Base-by-base conservation (phyloP, 2,329 filamentous ascomycete genomes). In the Cryphonectria carpinicola region DNA sequence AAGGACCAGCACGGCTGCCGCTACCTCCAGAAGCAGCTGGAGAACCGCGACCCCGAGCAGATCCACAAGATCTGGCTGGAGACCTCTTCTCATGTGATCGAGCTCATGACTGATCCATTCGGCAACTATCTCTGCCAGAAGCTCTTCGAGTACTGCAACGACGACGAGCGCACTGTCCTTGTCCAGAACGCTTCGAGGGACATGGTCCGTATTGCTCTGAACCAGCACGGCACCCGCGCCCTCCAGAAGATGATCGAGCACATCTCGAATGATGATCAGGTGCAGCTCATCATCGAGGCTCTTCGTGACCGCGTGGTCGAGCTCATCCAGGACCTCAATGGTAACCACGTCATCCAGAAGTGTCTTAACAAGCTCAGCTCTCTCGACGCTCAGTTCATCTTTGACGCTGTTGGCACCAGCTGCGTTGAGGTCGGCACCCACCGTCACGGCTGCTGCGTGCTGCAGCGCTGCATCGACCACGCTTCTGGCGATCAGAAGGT, bases 51-150 rank as follows among this genome's bases (percentile, higher is more conserved):
- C 75, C 88, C 92, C 6, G 92, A 95, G 39, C 89, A 97, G 77
- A 88, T 98, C 66, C 92, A 97, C 80, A 90, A 95, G 85, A 98
- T 99, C 80, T 99, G 97, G 86, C 86, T 91, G 41, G 96, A 99
- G 85, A 97, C 95, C 67, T 94, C 95, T 79, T 88, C 92, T 78
- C 94, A 98, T 80, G 95, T 99, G 76, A 91, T 97, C 74, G 96
- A 99, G 84, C 87, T 99, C 74, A 99, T 99, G 96, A 98, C 94
- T 72, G 95, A 99, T 82, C 95, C 96, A 13, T 99, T 99, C 81
- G 96, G 96, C 80, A 99, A 99, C 85, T 99, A 99, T 82, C 90
- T 99, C 75, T 98, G 95, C 86, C 96, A 99, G 86, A 99, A 98
- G 87, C 86, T 99, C 73, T 88, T 99, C 43, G 96, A 99, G 83